These are phyloP conservation scores for Hevea brasiliensis DNA, from an alignment of 345 rosid species.

Conservation along the genomic window DNA sequence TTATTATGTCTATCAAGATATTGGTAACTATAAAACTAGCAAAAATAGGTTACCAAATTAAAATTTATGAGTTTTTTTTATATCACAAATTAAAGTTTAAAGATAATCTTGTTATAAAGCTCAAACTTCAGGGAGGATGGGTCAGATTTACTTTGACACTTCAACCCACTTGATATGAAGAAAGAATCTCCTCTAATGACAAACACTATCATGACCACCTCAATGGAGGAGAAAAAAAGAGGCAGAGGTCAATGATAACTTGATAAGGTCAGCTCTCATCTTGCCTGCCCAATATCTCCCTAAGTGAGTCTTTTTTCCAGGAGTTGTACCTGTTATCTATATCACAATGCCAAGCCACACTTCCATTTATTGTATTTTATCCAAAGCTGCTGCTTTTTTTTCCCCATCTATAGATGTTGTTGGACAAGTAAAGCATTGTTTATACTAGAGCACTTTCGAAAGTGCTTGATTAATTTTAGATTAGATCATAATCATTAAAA, in stretches of 20 bases:
- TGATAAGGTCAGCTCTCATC: slow-evolving; percentile 6
- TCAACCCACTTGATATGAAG: not conserved
- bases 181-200: slow-evolving; percentile 8
- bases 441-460: not conserved
- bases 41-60: no score
- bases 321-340: no score
- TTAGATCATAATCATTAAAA: not conserved
- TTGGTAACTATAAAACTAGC: no score
- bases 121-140: no score
- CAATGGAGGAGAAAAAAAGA: slow-evolving; percentile 27
- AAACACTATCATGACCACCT: slow-evolving; percentile 12
- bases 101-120: no score
- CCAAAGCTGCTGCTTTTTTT: not conserved
- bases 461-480: not conserved
- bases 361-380: no score
- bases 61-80: no score
- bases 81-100: no score
- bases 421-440: not conserved
- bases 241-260: slow-evolving; percentile 11
- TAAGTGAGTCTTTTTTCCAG: no score
- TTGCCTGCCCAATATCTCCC: not conserved
- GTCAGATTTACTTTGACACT: no score
- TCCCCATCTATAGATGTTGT: not conserved
- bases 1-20: no score
- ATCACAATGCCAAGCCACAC: not conserved